Base-by-base conservation (phyloP, 1,284 basidiomycete species). In the Apiotrichum gracile region DNA sequence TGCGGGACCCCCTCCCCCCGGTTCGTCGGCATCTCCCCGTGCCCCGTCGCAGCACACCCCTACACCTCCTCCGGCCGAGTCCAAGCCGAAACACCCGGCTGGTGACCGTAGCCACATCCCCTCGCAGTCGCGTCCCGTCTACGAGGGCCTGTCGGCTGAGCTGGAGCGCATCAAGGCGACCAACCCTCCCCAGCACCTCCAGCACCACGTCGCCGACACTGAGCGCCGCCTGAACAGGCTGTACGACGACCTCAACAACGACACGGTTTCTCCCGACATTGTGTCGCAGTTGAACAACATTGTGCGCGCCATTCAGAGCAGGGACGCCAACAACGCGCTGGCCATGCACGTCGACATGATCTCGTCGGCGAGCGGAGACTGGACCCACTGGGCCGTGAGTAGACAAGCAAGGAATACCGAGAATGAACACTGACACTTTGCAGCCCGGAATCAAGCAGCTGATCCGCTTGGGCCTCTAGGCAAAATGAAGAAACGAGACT, bases 71-170 rank as follows among this genome's bases (percentile, higher is more conserved):
- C 64, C 67, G 19, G 60, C 71, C 16, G 66, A 68, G 21, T 62
- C 72, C 9, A 73, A 75, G 41, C 92, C 93, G 35, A 22, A 25
- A 8, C 46, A 47, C 31, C 90, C 92, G 29, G 80, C 85, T 39
- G 93, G 93, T 53, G 93, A 97, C 72, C 82, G 92, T 33, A 84
- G 82, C 27, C 94, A 97, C 74, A 94, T 97, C 54, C 86, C 92
- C 5, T 83, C 85, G 10, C 76, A 79, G 35, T 80, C 83, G 38
- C 76, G 78, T 61, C 83, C 86, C 1, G 84, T 89, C 48, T 89
- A 81, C 64, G 79, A 82, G 44, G 78, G 85, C n/a, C 77, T 91
- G 37, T 79, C 78, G 13, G 78, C 78, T 41, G 83, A 86, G 56
- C 67, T 90, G 61, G 76, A 78, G 40, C 79, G 80, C 33, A 72